These are phyloP conservation scores for Microascus cirrosus DNA, from an alignment of 2,329 filamentous ascomycete genomes.

Conservation along the genomic window DNA sequence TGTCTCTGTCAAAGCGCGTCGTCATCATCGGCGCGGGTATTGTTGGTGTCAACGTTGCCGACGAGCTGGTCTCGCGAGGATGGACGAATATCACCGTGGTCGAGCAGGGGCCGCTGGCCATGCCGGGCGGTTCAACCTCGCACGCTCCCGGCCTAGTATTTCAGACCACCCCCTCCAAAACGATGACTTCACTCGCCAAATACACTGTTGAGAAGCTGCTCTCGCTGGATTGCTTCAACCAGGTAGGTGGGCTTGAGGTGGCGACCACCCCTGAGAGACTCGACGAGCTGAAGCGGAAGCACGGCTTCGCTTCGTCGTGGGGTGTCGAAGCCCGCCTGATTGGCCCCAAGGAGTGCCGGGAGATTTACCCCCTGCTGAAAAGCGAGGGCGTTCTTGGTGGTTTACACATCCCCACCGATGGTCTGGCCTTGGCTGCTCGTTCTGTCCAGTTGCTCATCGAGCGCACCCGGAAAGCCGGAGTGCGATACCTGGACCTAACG, in stretches of 20 bases:
- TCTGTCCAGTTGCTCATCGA: slow-evolving; percentile 50
- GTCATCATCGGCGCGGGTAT: slow-evolving; percentile 28
- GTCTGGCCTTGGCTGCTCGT: slow-evolving; percentile 48
- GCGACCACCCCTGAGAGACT: slow-evolving; percentile 48
- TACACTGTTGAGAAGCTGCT: slow-evolving; percentile 52
- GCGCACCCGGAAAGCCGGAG: slow-evolving; percentile 44
- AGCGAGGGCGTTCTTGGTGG: slow-evolving; percentile 43
- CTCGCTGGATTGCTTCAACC: slow-evolving; percentile 49
- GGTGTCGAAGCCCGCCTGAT: slow-evolving; percentile 44
- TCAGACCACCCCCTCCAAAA: slow-evolving; percentile 47
- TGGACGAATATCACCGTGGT: slow-evolving; percentile 54
- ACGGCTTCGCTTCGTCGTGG: slow-evolving; percentile 50
- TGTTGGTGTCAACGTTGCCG: slow-evolving; percentile 46
- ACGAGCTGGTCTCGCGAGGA: slow-evolving; percentile 50
- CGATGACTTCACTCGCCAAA: slow-evolving; percentile 45
- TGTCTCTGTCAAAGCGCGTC: slow-evolving; percentile 29
- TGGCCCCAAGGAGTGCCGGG: slow-evolving; percentile 36
- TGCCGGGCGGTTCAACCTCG: slow-evolving; percentile 55
- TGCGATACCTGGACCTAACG: slow-evolving; percentile 43
- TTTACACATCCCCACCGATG: slow-evolving; percentile 48
- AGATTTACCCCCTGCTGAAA: slow-evolving; percentile 43
- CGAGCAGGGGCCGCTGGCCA: slow-evolving; percentile 49
- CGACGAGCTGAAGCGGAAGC: slow-evolving; percentile 51
- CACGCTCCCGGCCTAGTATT: slow-evolving; percentile 55
- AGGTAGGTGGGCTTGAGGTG: slow-evolving; percentile 50